phyloP scores from a whole-genome alignment of 2,329 filamentous ascomycete species.

The Lecanoromycetidae sp. region DNA sequence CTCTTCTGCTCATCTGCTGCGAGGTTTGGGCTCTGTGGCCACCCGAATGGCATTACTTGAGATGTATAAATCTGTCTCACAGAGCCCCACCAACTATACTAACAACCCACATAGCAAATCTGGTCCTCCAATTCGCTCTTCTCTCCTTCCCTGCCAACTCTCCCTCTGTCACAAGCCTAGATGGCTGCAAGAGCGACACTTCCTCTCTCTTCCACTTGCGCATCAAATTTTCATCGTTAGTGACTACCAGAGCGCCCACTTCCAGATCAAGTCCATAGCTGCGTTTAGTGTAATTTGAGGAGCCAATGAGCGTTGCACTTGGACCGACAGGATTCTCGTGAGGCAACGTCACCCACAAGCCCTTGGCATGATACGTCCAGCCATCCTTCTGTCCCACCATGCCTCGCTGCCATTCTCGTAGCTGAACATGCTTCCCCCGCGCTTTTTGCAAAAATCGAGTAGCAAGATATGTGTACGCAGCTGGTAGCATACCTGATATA shows the following conservation, averaged over 20 bases:
- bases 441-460: constrained; percentile 64
- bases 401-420: constrained; percentile 82
- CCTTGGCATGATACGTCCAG: constrained; percentile 98
- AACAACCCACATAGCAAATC: constrained; percentile 90
- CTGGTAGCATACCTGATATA: constrained; percentile 78
- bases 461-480: constrained; percentile 82
- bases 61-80: too few species aligned
- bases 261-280: constrained; percentile 90
- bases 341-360: constrained; percentile 71
- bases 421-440: constrained; percentile 45
- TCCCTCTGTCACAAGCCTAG: constrained; percentile 54
- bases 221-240: constrained; percentile 60
- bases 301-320: constrained; percentile 72
- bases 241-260: constrained; percentile 76
- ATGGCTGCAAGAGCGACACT: constrained; percentile 64
- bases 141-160: constrained; percentile 74
- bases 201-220: constrained; percentile 66
- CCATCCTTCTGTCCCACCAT: constrained; percentile 68
- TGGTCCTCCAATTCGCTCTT: constrained; percentile 71
- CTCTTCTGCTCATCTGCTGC: too few species aligned
- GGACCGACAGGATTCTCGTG: constrained; percentile 41
- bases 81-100: constrained; percentile 75
- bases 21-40: too few species aligned
- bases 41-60: too few species aligned
- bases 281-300: constrained; percentile 89